phyloP scores from a whole-genome alignment of 2,329 filamentous ascomycete species.

The Fusarium sp. region DNA sequence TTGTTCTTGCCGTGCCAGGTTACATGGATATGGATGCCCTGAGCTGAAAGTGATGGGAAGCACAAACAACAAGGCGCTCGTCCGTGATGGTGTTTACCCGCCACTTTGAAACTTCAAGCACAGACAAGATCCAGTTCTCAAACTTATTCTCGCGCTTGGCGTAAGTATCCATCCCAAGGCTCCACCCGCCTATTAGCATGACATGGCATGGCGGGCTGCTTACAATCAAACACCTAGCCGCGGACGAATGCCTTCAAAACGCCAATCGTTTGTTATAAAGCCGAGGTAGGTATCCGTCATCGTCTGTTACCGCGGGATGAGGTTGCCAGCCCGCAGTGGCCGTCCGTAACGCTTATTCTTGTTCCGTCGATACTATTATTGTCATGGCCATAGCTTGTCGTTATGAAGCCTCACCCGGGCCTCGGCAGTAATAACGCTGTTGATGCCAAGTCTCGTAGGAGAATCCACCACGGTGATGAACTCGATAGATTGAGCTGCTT shows the following conservation, averaged over 20 bases:
- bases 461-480: neutral
- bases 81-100: slow-evolving; percentile 20
- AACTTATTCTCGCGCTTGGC: slow-evolving; percentile 24
- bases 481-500: slow-evolving; percentile 4
- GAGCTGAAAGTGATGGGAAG: neutral
- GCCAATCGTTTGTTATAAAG: slow-evolving; percentile 17
- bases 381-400: neutral
- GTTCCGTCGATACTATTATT: slow-evolving; percentile 2
- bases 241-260: slow-evolving; percentile 1
- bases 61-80: slow-evolving; percentile 14
- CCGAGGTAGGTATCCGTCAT: slow-evolving; percentile 29
- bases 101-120: slow-evolving; percentile 9
- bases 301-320: slow-evolving; percentile 1
- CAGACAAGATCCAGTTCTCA: slow-evolving; percentile 14
- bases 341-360: neutral
- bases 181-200: slow-evolving; percentile 12
- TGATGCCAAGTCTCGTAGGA: neutral
- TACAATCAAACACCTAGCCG: slow-evolving; percentile 7
- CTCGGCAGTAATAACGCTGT: neutral
- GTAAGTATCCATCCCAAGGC: slow-evolving; percentile 14
- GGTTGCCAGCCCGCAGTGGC: neutral
- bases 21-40: neutral
- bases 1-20: slow-evolving; percentile 11
- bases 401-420: neutral
- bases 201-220: slow-evolving; percentile 4